These are phyloP conservation scores for Lolium perenne DNA, from an alignment of 176 grass and related monocot genomes.

Conservation along the genomic window DNA sequence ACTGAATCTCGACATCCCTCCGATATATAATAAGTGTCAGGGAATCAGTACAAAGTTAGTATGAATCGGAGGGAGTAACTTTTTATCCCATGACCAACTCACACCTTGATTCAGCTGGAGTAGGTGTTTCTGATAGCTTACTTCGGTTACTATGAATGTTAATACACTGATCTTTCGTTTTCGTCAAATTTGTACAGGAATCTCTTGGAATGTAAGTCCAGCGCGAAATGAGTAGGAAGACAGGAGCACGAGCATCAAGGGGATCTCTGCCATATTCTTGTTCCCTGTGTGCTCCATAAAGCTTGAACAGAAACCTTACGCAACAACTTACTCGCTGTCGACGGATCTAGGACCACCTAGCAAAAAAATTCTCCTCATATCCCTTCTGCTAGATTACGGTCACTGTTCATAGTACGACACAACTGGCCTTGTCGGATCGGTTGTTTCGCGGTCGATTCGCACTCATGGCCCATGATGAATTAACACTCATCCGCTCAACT, in stretches of 20 bases:
- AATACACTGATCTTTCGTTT: not conserved
- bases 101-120: not conserved
- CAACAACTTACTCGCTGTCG: slow-evolving; percentile 27
- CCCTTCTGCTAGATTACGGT: slow-evolving; percentile 42
- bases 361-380: not conserved
- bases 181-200: not conserved
- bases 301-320: not conserved
- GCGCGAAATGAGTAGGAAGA: slow-evolving; percentile 8
- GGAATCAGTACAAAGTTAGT: too few species aligned
- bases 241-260: slow-evolving; percentile 13
- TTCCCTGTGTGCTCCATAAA: slow-evolving; percentile 20
- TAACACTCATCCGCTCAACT: not conserved
- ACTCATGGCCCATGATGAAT: not conserved
- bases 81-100: not conserved
- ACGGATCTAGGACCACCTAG: slow-evolving; percentile 42
- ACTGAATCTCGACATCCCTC: too few species aligned
- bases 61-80: not conserved
- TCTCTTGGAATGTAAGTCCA: not conserved
- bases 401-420: slow-evolving; percentile 47
- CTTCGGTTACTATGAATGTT: not conserved
- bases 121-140: not conserved
- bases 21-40: too few species aligned
- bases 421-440: slow-evolving; percentile 40
- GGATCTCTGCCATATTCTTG: slow-evolving; percentile 27
- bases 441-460: slow-evolving; percentile 33